Base-by-base conservation (phyloP, 805 yeast species). In the Metschnikowia lachancei region DNA sequence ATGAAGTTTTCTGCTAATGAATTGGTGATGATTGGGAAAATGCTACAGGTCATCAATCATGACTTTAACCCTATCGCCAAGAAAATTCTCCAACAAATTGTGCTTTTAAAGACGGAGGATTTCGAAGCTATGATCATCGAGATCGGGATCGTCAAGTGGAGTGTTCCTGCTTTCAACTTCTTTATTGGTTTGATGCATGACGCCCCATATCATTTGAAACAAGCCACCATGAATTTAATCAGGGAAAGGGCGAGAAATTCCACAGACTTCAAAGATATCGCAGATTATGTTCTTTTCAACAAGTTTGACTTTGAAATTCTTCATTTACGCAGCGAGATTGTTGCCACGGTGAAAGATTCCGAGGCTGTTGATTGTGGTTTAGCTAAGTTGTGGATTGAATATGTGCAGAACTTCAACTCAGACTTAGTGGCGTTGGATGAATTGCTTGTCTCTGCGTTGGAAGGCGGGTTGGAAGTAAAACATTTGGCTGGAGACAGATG, bases 151-250 rank as follows among this genome's bases (percentile, higher is more conserved):
- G 46, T 46, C 1, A 36, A 45, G 4, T 72, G 77, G 77, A 51
- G 60, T 18, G 31, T 58, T 5, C 63, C 61, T 1, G 52, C 61
- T 5, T 65, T 68, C 56, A 60, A 65, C 29, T 67, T 62, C 43
- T 70, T 62, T 37, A 48, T 70, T 8, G 45, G 55, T 2, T 58
- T 70, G 36, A 60, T 67, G 47, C 70, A 65, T 41, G 63, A 62
- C 49, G 69, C 75, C 1, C 75, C 75, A 3, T 62, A 54, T 1
- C 58, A 55, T 43, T 53, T 72, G 43, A 62, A 61, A 39, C 57
- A 59, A 26, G 55, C 58, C n/a, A 53, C 65, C 0, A 42, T 60
- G 18, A 52, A 58, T 2, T 47, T 63, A 8, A 54, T 70, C 9
- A 24, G 44, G 3, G 22, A 31, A 3, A 55, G 55, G 42, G 56